Evolutionary conservation across 2,329 filamentous ascomycete species (phyloP).

Genomic region (Xylaria sp.): DNA sequence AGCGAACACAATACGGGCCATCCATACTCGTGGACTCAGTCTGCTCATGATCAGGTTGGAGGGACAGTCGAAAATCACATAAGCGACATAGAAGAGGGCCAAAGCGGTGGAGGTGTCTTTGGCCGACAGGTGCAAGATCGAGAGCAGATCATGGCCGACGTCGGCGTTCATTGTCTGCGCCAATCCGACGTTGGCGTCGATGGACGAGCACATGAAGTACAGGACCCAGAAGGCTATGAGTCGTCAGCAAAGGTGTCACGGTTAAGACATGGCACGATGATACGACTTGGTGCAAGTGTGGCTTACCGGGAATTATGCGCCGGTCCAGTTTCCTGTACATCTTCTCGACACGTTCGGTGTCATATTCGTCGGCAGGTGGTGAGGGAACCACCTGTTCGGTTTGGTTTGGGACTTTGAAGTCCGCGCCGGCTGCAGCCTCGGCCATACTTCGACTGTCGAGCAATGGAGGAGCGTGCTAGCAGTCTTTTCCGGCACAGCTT

Average conservation of each 20-base stretch:
- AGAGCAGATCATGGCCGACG: constrained; percentile 67
- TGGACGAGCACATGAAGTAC: constrained; percentile 88
- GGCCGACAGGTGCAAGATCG: constrained; percentile 61
- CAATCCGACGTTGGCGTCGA: constrained; percentile 85
- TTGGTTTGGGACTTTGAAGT: constrained; percentile 27
- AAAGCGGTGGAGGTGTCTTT: constrained; percentile 80
- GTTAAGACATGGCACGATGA: not conserved
- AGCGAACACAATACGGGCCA: constrained; percentile 83
- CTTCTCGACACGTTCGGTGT: constrained; percentile 47
- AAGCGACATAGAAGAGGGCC: constrained; percentile 86
- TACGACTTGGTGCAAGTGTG: not conserved
- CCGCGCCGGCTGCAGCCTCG: constrained; percentile 32
- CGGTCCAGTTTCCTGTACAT: constrained; percentile 55
- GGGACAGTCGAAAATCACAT: constrained; percentile 83
- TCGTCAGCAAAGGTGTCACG: constrained; percentile 3
- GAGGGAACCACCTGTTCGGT: constrained; percentile 10
- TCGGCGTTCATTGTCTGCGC: constrained; percentile 87
- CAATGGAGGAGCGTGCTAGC: constrained; percentile 49
- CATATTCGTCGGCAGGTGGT: constrained; percentile 34
- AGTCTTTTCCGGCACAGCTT: constrained; percentile 37
- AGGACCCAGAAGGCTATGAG: constrained; percentile 72
- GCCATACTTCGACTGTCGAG: constrained; percentile 47
- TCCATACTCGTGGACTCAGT: constrained; percentile 81
- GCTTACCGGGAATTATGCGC: constrained; percentile 53
- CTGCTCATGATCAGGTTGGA: constrained; percentile 86